Evolutionary conservation across 345 rosid genomes (phyloP).

Genomic region (Xanthoceras sorbifolium): DNA sequence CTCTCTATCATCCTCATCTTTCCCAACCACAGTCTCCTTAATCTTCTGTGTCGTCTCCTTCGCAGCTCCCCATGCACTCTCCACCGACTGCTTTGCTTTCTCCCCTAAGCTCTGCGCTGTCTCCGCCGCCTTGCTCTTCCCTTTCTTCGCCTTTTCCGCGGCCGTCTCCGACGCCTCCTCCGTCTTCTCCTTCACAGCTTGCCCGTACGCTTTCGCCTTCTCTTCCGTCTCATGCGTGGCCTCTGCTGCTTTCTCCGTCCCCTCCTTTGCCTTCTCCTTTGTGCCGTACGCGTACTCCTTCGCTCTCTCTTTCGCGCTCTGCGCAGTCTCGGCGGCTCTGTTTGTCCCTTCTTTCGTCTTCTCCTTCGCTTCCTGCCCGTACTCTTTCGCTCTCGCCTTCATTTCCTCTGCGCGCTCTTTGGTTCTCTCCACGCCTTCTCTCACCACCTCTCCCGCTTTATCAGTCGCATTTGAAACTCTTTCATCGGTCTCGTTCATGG

Average conservation of each 20-base stretch:
- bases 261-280: constrained; percentile 29
- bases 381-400: constrained; percentile 26
- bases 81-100: constrained; percentile 35
- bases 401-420: constrained; percentile 20
- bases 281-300: constrained; percentile 17
- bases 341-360: constrained; percentile 23
- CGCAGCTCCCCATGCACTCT: constrained; percentile 34
- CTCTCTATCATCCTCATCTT: constrained; percentile 13
- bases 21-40: constrained; percentile 45
- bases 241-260: constrained; percentile 19
- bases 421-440: constrained; percentile 17
- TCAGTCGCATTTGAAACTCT: neutral
- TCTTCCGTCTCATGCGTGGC: constrained; percentile 15
- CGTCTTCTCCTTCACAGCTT: constrained; percentile 1
- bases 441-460: neutral
- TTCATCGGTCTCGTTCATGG: constrained; percentile 2
- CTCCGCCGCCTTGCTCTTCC: constrained; percentile 28
- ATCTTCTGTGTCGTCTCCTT: constrained; percentile 42
- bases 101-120: constrained; percentile 30
- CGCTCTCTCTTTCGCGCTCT: constrained; percentile 23
- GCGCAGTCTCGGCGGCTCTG: constrained; percentile 6
- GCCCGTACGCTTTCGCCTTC: constrained; percentile 22
- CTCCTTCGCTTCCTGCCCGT: constrained; percentile 13
- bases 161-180: constrained; percentile 4
- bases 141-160: constrained; percentile 30